Percentiles rank a stretch among this genome's conserved stretches.
Conservation (phyloP, 1,139 yeast genomes). For the Zygosaccharomyces pseudobailii region DNA sequence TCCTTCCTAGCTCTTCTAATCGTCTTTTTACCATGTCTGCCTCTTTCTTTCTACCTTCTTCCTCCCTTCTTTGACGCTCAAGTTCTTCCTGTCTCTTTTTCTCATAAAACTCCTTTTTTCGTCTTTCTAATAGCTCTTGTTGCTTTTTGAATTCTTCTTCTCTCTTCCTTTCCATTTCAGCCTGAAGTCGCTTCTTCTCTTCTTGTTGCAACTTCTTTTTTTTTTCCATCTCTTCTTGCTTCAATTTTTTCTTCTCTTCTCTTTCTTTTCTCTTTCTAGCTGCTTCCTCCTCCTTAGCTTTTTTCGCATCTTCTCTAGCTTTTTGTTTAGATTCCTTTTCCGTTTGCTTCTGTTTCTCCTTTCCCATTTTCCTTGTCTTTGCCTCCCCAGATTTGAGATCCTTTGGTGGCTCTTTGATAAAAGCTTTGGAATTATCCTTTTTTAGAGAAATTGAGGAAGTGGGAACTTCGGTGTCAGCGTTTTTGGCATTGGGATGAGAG, state of each 20-base stretch:
- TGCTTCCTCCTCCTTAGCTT: slow-evolving; percentile 9
- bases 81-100: neutral
- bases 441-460: neutral
- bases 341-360: slow-evolving; percentile 5
- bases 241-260: slow-evolving; percentile 12
- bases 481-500: neutral
- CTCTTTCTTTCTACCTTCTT: neutral
- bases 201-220: slow-evolving; percentile 23
- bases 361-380: slow-evolving; percentile 2
- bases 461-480: neutral
- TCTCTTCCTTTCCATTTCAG: slow-evolving; percentile 1
- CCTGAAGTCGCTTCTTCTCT: slow-evolving; percentile 17
- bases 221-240: slow-evolving; percentile 17
- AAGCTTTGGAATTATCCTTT: neutral
- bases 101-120: neutral
- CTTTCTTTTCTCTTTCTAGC: slow-evolving; percentile 12
- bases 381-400: neutral
- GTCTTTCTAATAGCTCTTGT: neutral
- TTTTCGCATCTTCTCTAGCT: slow-evolving; percentile 2
- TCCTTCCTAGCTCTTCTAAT: neutral
- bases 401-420: neutral
- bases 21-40: neutral
- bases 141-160: neutral
- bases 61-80: neutral
- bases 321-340: slow-evolving; percentile 19